Evolutionary conservation across 495 filamentous ascomycete species (phyloP).

Genomic region (Aspergillus sclerotiicarbonarius): DNA sequence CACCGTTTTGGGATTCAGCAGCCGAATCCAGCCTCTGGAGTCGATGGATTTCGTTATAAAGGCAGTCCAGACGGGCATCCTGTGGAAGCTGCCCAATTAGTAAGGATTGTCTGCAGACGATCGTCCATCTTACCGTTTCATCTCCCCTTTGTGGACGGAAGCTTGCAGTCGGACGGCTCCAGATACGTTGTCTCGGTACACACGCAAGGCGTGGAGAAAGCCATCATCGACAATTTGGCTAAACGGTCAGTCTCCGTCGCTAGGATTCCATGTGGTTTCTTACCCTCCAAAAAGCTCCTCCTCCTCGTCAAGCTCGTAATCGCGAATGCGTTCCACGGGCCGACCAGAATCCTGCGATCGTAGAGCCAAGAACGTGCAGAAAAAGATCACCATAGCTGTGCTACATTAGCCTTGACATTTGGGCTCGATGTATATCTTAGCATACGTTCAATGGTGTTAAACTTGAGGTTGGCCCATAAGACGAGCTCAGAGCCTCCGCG

Average conservation of each 20-base stretch:
- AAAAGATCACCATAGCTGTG: conserved; percentile 73
- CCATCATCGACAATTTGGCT: conserved; percentile 72
- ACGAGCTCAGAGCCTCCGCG: conserved; percentile 40
- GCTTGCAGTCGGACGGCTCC: conserved; percentile 59
- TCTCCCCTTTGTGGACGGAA: conserved; percentile 41
- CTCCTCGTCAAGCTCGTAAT: conserved; percentile 63
- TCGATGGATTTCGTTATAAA: conserved; percentile 64
- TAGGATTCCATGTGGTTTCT: conserved; percentile 13
- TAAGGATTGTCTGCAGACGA: background rate
- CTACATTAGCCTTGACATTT: conserved; percentile 10
- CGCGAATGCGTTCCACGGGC: conserved; percentile 49
- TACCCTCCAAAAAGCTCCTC: conserved; percentile 69
- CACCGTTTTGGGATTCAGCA: conserved; percentile 49
- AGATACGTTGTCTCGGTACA: conserved; percentile 66
- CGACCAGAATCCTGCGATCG: conserved; percentile 64
- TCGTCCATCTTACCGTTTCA: conserved; percentile 34
- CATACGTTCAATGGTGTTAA: conserved; percentile 58
- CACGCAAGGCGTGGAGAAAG: conserved; percentile 66
- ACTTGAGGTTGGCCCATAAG: conserved; percentile 58
- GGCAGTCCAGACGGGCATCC: conserved; percentile 70
- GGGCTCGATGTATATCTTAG: conserved; percentile 2
- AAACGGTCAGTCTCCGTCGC: background rate
- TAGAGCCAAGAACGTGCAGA: conserved; percentile 70
- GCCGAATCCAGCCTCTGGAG: conserved; percentile 57
- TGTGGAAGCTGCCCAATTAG: conserved; percentile 15